phyloP scores from a whole-genome alignment of 306 rosid genomes.

The Fragaria nilgerrensis region DNA sequence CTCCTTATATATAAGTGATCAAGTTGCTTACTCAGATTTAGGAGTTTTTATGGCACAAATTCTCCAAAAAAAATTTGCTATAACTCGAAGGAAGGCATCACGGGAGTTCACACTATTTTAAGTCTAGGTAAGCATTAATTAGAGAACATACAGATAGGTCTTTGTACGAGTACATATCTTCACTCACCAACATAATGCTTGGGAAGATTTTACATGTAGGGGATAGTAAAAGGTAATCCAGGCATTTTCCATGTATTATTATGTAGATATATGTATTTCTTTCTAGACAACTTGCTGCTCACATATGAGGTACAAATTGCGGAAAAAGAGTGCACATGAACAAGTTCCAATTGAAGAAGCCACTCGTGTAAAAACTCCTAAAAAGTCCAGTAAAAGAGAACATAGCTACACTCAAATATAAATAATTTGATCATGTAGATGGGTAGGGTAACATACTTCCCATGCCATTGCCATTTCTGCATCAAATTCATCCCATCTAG shows the following conservation, averaged over 20 bases:
- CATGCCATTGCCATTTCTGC: conserved; percentile 88
- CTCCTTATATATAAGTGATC: neutral
- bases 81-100: neutral
- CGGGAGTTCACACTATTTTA: neutral
- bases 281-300: neutral
- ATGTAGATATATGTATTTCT: neutral
- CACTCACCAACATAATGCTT: neutral
- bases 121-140: neutral
- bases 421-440: neutral
- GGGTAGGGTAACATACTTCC: conserved; percentile 64
- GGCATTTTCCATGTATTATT: neutral
- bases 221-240: neutral
- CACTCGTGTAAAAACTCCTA: neutral
- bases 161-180: neutral
- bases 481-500: conserved; percentile 93
- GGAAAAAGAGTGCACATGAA: neutral
- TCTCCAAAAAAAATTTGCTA: neutral
- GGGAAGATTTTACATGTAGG: neutral
- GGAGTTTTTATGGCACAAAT: neutral
- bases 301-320: neutral
- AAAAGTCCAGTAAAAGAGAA: neutral
- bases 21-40: neutral
- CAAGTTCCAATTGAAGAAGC: neutral
- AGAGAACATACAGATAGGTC: neutral
- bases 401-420: neutral